Percentiles rank a stretch among this genome's conserved stretches.
phyloP scores from a whole-genome alignment of 805 yeast species.

The Zygotorulaspora florentina region DNA sequence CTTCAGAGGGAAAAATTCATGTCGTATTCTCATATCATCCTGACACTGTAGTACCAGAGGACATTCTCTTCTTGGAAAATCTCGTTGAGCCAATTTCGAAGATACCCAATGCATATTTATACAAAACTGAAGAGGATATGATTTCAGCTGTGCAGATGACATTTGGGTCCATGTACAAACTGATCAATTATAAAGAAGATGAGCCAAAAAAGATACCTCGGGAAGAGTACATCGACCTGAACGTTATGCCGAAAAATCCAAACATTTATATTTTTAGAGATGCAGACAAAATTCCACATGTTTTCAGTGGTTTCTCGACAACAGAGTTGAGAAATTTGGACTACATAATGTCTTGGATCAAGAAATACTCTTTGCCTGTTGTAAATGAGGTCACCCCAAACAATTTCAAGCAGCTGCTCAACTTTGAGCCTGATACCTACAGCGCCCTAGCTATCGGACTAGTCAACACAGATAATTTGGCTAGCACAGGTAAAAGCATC shows the following conservation, averaged over 20 bases:
- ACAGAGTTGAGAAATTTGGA: constrained; percentile 54
- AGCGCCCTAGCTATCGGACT: constrained; percentile 23
- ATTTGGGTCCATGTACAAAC: constrained; percentile 37
- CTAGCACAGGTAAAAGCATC: constrained; percentile 21
- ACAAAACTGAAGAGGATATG: constrained; percentile 47
- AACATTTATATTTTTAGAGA: constrained; percentile 59
- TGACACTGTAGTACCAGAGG: constrained; percentile 49
- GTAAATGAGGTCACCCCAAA: constrained; percentile 48
- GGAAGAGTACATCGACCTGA: constrained; percentile 45
- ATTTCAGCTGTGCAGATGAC: constrained; percentile 40
- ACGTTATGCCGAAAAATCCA: constrained; percentile 57
- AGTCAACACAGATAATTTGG: constrained; percentile 22
- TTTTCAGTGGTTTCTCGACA: constrained; percentile 59
- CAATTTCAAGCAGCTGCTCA: constrained; percentile 18
- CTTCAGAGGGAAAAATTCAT: constrained; percentile 33
- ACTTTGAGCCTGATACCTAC: constrained; percentile 17
- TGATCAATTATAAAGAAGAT: constrained; percentile 41
- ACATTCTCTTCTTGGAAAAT: constrained; percentile 56
- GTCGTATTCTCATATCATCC: constrained; percentile 53
- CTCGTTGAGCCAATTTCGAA: constrained; percentile 57
- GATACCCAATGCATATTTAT: constrained; percentile 53
- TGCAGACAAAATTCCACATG: constrained; percentile 46
- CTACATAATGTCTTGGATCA: constrained; percentile 48
- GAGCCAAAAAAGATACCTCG: constrained; percentile 38
- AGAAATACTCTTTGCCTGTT: constrained; percentile 46